These are phyloP conservation scores for Rhizophagus sp. DNA, from an alignment of 192 early-diverging fungal genomes.

Conservation along the genomic window DNA sequence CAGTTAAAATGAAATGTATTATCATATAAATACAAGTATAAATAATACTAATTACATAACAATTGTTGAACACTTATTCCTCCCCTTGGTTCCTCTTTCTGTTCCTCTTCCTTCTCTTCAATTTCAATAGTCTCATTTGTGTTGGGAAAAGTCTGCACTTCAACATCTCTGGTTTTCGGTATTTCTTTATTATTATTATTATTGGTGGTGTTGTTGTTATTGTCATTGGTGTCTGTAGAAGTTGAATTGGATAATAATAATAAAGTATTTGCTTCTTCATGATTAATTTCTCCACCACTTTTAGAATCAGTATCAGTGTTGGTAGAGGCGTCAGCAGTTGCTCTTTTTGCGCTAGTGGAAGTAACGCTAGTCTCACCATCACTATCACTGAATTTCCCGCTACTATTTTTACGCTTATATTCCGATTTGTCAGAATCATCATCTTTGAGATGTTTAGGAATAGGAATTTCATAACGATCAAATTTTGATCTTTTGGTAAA, in stretches of 20 bases:
- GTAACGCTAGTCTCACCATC: too few relatives aligned
- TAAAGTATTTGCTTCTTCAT: slow-evolving; percentile 11
- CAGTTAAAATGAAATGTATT: too few relatives aligned
- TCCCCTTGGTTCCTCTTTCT: not conserved
- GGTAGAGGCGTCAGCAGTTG: not conserved
- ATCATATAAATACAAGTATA: not conserved
- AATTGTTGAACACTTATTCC: slow-evolving; percentile 26
- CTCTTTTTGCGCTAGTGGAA: not conserved
- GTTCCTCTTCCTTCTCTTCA: not conserved
- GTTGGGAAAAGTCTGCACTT: not conserved
- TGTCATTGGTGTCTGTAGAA: not conserved
- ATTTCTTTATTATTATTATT: not conserved
- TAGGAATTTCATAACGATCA: slow-evolving; percentile 26
- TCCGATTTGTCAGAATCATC: not conserved
- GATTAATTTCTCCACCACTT: not conserved
- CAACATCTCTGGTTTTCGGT: not conserved
- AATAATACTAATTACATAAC: slow-evolving; percentile 3
- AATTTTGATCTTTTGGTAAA: slow-evolving; percentile 24
- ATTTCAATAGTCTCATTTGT: not conserved
- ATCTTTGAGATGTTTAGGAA: not conserved
- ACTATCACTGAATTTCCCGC: not conserved
- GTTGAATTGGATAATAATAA: not conserved
- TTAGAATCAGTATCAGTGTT: not conserved
- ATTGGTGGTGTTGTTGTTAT: too few relatives aligned
- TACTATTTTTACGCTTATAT: not conserved